Evolutionary conservation across 495 filamentous ascomycete species (phyloP), one percentile per base, ranked within the genome.

Genomic region (Cercophora newfieldiana): DNA sequence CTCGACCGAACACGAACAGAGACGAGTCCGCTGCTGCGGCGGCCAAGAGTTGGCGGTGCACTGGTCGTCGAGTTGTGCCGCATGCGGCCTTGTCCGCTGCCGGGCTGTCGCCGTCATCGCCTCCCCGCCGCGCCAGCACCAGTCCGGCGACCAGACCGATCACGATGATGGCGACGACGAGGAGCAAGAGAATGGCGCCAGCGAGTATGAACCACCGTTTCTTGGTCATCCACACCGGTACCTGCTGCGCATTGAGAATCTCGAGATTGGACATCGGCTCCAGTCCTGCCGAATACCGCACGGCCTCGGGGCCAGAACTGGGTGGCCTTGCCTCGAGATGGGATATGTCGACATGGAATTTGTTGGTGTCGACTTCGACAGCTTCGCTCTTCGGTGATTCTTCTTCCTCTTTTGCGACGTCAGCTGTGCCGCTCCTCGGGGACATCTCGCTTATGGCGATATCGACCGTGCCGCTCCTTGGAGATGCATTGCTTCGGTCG

Each of bases 1-100:
- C 62, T 1, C 62, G 62, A 2, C 7, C 62, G 24, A 64, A 64
- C 7, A 64, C 14, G 37, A 30, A 58, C 29, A 57, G 6, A n/a
- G 7, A 22, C 7, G 51, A 56, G 30, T 49, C 31, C 7, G 56
- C 10, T 6, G 22, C 31, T 6, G 62, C 30, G 21, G 53, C 53
- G 21, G 62, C n/a, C 3, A 64, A 51, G 31, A 64, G n/a, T 24
- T 64, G 62, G n/a, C 62, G 50, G 22, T 31, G 62, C 6, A 64
- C 37, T 19, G 29, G 19, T 0, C 8, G 26, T 0, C 29, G 58
- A n/a, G 21, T 0, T 30, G 31, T 60, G 14, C 58, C 58, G 58
- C 58, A 60, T 26, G 50, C 22, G 10, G 50, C 24, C 16, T 26
- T 53, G 2, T 5, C 3, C 1, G 21, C 16, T 10, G 24, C 21